Base-by-base conservation (phyloP, 2,329 filamentous ascomycete genomes). In the Ampelomyces quisqualis region DNA sequence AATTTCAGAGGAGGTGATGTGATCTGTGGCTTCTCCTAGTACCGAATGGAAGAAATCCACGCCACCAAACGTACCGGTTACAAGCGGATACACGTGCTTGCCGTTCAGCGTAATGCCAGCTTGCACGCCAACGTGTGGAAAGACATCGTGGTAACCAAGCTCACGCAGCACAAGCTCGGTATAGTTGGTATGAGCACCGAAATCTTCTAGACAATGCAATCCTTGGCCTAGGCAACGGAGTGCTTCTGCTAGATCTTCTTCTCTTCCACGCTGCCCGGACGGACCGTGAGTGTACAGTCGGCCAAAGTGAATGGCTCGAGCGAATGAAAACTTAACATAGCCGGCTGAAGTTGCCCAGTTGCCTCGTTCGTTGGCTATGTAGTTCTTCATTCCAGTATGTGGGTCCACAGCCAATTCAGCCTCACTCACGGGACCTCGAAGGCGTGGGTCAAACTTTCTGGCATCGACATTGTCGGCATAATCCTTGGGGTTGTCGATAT, bases 301-400 rank as follows among this genome's bases (percentile, higher is more conserved):
- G 7, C 73, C 73, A 40, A 70, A 75, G 49, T 76, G 73, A 30
- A 77, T 76, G 15, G 68, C 69, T 36, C 74, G 68, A 17, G 70
- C 64, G 33, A 77, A 73, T 13, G 70, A 72, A 53, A 79, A 67
- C 29, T 65, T 69, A 45, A 95, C 77, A 60, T 91, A 96, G 26
- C 87, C 90, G 6, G 87, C 75, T 49, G 90, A 95, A 14, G 93
- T 98, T 1, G 90, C 88, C 87, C 90, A 96, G 27, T 81, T 79
- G 4, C 90, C 88, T 10, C 72, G 75, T 66, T 97, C 91, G 60
- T 96, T 97, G 45, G 91, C 84, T 54, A 98, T 97, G 68, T 98
- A 98, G 67, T 97, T 97, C 71, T 97, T 98, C 91, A 98, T 95
- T n/a, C 65, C 67, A n/a, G 67, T 70, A 5, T 70, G 49, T 11